Evolutionary conservation across 352 stramenopile genomes (phyloP).

Genomic region (Globisporangium barbulae): DNA sequence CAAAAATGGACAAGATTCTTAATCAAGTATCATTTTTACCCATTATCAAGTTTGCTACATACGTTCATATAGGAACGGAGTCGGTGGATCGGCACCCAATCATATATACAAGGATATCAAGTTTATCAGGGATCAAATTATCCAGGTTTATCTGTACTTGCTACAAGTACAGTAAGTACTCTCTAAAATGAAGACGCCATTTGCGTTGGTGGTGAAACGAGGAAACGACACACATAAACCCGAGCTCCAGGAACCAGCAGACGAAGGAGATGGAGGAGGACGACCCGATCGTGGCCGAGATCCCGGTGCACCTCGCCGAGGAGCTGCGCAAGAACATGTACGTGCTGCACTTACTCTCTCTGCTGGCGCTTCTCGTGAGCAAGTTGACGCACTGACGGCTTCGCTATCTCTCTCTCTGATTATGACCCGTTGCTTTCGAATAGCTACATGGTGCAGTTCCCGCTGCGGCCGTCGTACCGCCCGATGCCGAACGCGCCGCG

Average conservation of each 20-base stretch:
- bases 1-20: not conserved
- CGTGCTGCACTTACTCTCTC: constrained; percentile 8
- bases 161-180: too few species aligned
- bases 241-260: not conserved
- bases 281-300: constrained; percentile 79
- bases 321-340: constrained; percentile 67
- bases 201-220: not conserved
- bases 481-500: constrained; percentile 60
- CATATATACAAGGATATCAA: constrained; percentile 1
- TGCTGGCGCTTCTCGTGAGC: not conserved
- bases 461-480: constrained; percentile 72
- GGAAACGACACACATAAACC: not conserved
- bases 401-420: not conserved
- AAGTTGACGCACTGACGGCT: not conserved
- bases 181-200: not conserved
- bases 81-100: not conserved
- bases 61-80: not conserved
- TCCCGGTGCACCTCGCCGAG: constrained; percentile 79
- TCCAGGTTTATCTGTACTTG: not conserved
- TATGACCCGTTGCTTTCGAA: not conserved
- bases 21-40: constrained; percentile 1
- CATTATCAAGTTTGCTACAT: not conserved
- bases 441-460: constrained; percentile 79
- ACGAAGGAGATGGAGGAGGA: constrained; percentile 35
- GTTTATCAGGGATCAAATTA: not conserved